Conservation (phyloP, 2,329 filamentous ascomycete species). For the Beauveria asiatica region DNA sequence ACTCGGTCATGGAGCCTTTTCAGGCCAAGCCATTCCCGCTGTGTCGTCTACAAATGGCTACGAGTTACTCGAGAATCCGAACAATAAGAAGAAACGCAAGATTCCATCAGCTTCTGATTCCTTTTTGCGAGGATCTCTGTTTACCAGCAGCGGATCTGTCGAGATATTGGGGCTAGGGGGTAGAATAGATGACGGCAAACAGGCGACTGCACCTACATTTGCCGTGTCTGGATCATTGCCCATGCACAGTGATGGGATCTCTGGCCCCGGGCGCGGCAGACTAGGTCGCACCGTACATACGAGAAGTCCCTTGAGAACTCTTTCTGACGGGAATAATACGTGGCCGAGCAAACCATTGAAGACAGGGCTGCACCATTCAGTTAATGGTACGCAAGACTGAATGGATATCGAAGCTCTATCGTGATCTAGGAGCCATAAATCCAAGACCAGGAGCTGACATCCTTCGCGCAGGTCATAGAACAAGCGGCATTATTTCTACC, state of each 20-base stretch:
- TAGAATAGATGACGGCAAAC: constrained; percentile 17
- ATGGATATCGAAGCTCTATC: no score
- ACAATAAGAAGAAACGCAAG: constrained; percentile 99
- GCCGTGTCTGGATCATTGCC: constrained; percentile 41
- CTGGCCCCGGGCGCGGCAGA: constrained; percentile 75
- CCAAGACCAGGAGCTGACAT: neutral
- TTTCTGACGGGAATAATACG: constrained; percentile 49
- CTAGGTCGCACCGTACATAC: constrained; percentile 60
- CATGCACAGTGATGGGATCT: constrained; percentile 52
- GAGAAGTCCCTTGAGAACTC: constrained; percentile 52
- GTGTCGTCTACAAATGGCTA: constrained; percentile 75
- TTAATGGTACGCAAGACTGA: neutral
- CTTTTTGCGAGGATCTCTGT: constrained; percentile 27
- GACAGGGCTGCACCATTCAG: constrained; percentile 20
- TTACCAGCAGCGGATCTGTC: constrained; percentile 10
- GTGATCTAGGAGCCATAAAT: neutral
- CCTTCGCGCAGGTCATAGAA: constrained; percentile 32
- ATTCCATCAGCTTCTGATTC: constrained; percentile 81
- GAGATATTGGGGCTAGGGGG: constrained; percentile 7
- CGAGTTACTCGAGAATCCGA: constrained; percentile 95
- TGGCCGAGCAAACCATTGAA: constrained; percentile 45
- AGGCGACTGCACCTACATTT: constrained; percentile 20
- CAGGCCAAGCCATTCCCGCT: constrained; percentile 45
- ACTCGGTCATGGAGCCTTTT: neutral
- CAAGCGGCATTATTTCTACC: constrained; percentile 74